Percentiles rank a stretch among this genome's conserved stretches.
These are phyloP conservation scores for Acanthamoeba sp. DNA, from an alignment of 208 protist genomes.

Conservation along the genomic window DNA sequence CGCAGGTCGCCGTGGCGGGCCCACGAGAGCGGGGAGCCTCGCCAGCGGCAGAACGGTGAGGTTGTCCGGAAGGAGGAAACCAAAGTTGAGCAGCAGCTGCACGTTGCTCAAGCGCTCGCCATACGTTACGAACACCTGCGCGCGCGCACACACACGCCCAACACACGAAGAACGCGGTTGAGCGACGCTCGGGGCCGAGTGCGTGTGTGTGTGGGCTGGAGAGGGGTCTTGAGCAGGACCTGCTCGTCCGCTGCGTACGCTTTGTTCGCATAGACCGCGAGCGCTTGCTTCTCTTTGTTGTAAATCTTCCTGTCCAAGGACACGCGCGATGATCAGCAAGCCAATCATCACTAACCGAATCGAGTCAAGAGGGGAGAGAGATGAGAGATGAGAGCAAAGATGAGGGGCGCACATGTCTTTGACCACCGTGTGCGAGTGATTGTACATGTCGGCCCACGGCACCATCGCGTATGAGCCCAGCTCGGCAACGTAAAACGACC, in stretches of 20 bases:
- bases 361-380: no score
- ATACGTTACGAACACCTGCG: background rate
- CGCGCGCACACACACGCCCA: background rate
- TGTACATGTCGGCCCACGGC: conserved; percentile 56
- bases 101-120: conserved; percentile 37
- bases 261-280: background rate
- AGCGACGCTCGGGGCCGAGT: no score
- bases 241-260: conserved; percentile 5
- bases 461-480: conserved; percentile 18
- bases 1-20: no score
- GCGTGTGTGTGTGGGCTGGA: background rate
- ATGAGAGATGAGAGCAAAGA: background rate
- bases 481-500: conserved; percentile 5
- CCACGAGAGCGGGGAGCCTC: background rate
- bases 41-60: background rate
- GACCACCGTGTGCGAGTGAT: conserved; percentile 7
- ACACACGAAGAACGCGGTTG: no score
- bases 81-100: conserved; percentile 39
- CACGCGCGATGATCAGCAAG: no score
- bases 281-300: background rate
- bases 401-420: background rate
- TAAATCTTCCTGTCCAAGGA: background rate
- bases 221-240: background rate
- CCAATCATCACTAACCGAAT: no score
- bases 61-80: conserved; percentile 2